Percentiles rank a stretch among this genome's conserved stretches.
These are phyloP conservation scores for Sporothrix protearum DNA, from an alignment of 2,329 filamentous ascomycete species.

Conservation along the genomic window DNA sequence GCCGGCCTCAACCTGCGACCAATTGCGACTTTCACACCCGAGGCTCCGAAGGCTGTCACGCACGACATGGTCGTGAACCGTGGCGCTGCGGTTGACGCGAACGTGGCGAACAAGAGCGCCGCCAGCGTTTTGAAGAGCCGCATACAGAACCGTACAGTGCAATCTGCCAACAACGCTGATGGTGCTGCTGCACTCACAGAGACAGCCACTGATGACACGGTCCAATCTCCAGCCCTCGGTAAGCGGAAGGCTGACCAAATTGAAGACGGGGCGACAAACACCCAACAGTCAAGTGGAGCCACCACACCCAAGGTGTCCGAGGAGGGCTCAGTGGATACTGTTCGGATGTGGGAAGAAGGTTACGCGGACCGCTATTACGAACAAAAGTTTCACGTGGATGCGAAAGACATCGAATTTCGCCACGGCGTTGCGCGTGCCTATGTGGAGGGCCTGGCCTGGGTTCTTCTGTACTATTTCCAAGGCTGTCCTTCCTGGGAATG, in stretches of 20 bases:
- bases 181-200: not conserved
- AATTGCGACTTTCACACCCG: slow-evolving; percentile 51
- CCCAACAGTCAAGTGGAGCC: slow-evolving; percentile 53
- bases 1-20: slow-evolving; percentile 33
- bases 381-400: slow-evolving; percentile 86
- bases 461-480: slow-evolving; percentile 95
- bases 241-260: slow-evolving; percentile 76
- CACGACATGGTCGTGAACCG: slow-evolving; percentile 86
- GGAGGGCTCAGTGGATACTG: slow-evolving; percentile 70
- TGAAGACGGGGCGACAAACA: slow-evolving; percentile 57
- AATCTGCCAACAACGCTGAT: slow-evolving; percentile 27
- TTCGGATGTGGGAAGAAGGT: slow-evolving; percentile 90
- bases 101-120: slow-evolving; percentile 87
- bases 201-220: slow-evolving; percentile 11
- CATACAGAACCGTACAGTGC: slow-evolving; percentile 52
- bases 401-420: slow-evolving; percentile 78
- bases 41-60: slow-evolving; percentile 60
- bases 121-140: slow-evolving; percentile 82
- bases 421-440: slow-evolving; percentile 87
- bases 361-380: slow-evolving; percentile 96
- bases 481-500: slow-evolving; percentile 98
- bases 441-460: slow-evolving; percentile 92
- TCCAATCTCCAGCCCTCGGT: slow-evolving; percentile 32
- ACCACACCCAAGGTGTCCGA: slow-evolving; percentile 46
- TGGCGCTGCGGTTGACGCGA: slow-evolving; percentile 62